These are phyloP conservation scores for Remersonia thermophila DNA, from an alignment of 2,329 filamentous ascomycete genomes.

Conservation along the genomic window DNA sequence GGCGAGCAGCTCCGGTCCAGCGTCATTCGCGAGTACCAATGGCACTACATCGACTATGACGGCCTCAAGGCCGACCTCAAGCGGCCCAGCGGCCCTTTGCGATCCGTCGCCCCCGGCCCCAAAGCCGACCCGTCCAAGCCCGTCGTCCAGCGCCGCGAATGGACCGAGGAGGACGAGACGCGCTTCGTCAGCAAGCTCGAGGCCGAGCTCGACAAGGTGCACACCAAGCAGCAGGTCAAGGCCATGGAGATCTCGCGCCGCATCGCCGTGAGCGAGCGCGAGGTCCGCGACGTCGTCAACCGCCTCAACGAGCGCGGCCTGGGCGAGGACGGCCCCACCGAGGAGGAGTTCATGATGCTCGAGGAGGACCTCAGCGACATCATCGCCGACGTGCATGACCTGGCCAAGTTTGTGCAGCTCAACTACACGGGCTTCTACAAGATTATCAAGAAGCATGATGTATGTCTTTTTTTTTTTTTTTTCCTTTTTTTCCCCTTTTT, in stretches of 20 bases:
- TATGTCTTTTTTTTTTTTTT: too few relatives aligned
- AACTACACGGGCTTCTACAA: slow-evolving; percentile 99
- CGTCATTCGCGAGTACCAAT: slow-evolving; percentile 91
- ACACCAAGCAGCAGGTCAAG: slow-evolving; percentile 95
- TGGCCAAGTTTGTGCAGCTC: slow-evolving; percentile 94
- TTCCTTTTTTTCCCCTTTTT: too few relatives aligned
- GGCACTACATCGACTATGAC: slow-evolving; percentile 98
- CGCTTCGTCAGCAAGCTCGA: slow-evolving; percentile 80
- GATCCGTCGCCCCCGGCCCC: slow-evolving; percentile 14
- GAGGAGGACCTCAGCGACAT: slow-evolving; percentile 95
- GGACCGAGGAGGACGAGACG: slow-evolving; percentile 87
- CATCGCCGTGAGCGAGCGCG: slow-evolving; percentile 76
- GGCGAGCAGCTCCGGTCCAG: slow-evolving; percentile 93
- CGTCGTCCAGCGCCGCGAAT: slow-evolving; percentile 47
- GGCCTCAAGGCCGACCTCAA: slow-evolving; percentile 81
- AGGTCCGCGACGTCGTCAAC: slow-evolving; percentile 77
- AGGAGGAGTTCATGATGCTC: slow-evolving; percentile 87
- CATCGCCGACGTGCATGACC: slow-evolving; percentile 94
- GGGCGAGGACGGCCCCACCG: slow-evolving; percentile 50
- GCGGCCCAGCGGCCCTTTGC: slow-evolving; percentile 44
- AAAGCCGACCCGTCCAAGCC: slow-evolving; percentile 22
- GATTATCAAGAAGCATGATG: slow-evolving; percentile 99
- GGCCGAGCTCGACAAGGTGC: slow-evolving; percentile 90
- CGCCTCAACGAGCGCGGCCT: slow-evolving; percentile 54
- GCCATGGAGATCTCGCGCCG: slow-evolving; percentile 87